Evolutionary conservation across 306 rosid species (phyloP).

Genomic region (Pterocarpus santalinus): DNA sequence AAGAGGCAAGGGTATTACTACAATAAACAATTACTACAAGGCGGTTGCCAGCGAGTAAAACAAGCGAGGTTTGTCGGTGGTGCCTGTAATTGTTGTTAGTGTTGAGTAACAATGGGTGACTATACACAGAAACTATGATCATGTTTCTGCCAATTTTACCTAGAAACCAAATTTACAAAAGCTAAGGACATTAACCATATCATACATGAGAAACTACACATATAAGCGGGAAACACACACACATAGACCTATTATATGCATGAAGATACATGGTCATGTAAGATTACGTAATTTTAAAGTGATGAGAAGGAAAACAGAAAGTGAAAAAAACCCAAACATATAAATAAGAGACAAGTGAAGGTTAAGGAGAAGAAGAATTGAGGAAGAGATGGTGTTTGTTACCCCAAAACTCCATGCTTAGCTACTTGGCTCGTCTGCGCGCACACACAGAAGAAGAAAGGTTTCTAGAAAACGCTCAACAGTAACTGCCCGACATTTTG

Average conservation of each 20-base stretch:
- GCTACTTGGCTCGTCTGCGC: neutral
- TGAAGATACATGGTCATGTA: neutral
- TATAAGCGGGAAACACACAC: neutral
- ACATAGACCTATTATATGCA: neutral
- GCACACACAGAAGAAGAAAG: neutral
- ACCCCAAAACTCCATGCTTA: neutral
- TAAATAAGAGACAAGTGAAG: neutral
- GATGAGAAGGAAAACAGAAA: neutral
- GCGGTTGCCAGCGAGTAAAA: neutral
- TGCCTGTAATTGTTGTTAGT: neutral
- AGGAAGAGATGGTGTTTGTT: neutral
- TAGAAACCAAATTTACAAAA: slow-evolving; percentile 18
- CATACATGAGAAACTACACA: neutral
- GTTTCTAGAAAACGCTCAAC: neutral
- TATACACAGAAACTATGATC: neutral
- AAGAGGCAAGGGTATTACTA: neutral
- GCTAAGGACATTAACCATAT: slow-evolving; percentile 20
- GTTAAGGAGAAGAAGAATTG: neutral
- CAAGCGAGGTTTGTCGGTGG: neutral
- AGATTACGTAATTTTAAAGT: neutral
- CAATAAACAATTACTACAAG: neutral
- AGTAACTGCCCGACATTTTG: neutral
- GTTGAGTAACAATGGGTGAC: neutral
- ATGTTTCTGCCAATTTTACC: neutral
- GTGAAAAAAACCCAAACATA: neutral